Conservation (phyloP, 2,329 filamentous ascomycete species). For the Fusarium piperis region DNA sequence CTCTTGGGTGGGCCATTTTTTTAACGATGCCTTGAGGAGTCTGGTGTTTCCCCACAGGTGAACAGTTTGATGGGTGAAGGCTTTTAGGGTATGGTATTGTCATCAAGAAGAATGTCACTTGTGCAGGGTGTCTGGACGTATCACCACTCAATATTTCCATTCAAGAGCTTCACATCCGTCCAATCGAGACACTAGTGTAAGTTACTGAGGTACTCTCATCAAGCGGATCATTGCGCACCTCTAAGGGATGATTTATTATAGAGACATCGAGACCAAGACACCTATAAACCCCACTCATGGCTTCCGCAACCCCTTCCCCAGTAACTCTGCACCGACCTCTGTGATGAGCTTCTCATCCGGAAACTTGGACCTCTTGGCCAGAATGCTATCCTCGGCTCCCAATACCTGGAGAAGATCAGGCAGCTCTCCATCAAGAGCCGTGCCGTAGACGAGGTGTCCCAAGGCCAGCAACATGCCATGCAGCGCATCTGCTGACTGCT, state of each 20-base stretch:
- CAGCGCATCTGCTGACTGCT: conserved; percentile 73
- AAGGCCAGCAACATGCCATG: conserved; percentile 81
- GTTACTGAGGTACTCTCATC: not conserved
- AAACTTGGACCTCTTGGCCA: conserved; percentile 66
- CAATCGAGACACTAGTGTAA: fast-evolving
- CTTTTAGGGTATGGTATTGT: not conserved
- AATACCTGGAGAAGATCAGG: conserved; percentile 80
- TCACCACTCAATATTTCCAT: not conserved
- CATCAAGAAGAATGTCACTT: not conserved
- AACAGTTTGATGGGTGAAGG: too few relatives aligned
- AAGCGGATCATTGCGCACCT: not conserved
- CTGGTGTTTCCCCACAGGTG: too few relatives aligned
- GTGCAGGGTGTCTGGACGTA: too few relatives aligned
- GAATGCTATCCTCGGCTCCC: conserved; percentile 75
- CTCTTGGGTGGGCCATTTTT: too few relatives aligned
- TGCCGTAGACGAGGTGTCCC: conserved; percentile 79
- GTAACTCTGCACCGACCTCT: conserved; percentile 62
- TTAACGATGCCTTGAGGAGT: too few relatives aligned
- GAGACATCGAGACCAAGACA: not conserved
- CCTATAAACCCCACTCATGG: conserved; percentile 24
- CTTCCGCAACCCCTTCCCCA: conserved; percentile 60
- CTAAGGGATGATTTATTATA: not conserved
- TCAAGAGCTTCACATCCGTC: not conserved
- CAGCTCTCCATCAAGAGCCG: conserved; percentile 77
- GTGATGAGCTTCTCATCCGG: conserved; percentile 65